These are phyloP conservation scores for Capillidium rhysosporum DNA, from an alignment of 371 early-diverging fungal genomes.

Conservation along the genomic window DNA sequence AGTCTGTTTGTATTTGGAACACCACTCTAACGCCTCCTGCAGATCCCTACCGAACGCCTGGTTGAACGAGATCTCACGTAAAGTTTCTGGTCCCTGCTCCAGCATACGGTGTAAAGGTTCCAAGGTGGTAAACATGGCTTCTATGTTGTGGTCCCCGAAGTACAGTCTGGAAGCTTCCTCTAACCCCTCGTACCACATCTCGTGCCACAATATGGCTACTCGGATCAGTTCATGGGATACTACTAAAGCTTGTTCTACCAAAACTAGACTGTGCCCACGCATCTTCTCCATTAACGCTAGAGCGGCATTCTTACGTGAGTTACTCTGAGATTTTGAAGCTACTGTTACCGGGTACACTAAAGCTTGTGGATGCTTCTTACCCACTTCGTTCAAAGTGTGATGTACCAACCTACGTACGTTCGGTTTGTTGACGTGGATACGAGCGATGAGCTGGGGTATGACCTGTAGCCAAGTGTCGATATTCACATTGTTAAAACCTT, in stretches of 20 bases:
- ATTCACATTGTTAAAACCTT: conserved; percentile 76
- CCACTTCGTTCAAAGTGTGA: conserved; percentile 78
- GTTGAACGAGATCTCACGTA: conserved; percentile 84
- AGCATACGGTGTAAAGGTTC: conserved; percentile 80
- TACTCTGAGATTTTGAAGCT: conserved; percentile 81
- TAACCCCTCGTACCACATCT: conserved; percentile 95
- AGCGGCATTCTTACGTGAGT: conserved; percentile 60
- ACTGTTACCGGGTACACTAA: conserved; percentile 90
- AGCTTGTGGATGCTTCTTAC: conserved; percentile 92
- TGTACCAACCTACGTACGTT: conserved; percentile 75
- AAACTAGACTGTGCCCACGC: conserved; percentile 50
- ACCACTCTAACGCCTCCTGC: conserved; percentile 81
- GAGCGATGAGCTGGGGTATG: conserved; percentile 93
- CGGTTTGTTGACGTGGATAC: conserved; percentile 71
- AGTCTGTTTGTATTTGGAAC: conserved; percentile 56
- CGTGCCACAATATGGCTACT: conserved; percentile 91
- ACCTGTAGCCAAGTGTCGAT: conserved; percentile 96
- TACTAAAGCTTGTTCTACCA: conserved; percentile 87
- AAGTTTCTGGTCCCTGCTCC: conserved; percentile 80
- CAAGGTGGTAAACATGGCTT: conserved; percentile 80
- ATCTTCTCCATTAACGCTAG: conserved; percentile 84
- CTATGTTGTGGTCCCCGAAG: conserved; percentile 68
- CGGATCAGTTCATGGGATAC: conserved; percentile 94
- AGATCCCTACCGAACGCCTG: conserved; percentile 87
- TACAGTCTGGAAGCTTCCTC: conserved; percentile 80